A percentile compares a stretch with the other conserved stretches of the same genome.
Conservation (phyloP, 768 basidiomycete species). For the Sutorius australiensis region DNA sequence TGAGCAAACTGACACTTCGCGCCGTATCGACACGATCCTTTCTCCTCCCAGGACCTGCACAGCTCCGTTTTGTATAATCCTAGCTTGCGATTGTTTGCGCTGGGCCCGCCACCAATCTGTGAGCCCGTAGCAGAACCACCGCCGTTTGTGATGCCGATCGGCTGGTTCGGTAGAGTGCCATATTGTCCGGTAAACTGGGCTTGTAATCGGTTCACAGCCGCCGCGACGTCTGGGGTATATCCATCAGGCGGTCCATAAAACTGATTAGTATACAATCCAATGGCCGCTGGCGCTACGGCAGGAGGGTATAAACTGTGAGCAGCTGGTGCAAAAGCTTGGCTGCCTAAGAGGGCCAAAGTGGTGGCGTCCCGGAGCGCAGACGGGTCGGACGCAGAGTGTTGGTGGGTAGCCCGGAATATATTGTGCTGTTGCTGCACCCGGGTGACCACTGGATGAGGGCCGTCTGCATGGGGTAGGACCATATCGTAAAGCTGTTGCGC, state of each 20-base stretch:
- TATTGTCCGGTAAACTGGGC: slow-evolving; percentile 54
- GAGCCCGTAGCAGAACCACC: slow-evolving; percentile 27
- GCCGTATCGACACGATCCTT: slow-evolving; percentile 81
- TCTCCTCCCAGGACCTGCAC: slow-evolving; percentile 91
- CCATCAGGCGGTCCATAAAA: slow-evolving; percentile 63
- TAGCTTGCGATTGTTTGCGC: slow-evolving; percentile 87
- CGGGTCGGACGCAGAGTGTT: slow-evolving; percentile 82
- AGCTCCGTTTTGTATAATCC: slow-evolving; percentile 89
- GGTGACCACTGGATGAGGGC: slow-evolving; percentile 60
- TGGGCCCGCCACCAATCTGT: slow-evolving; percentile 58
- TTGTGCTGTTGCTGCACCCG: slow-evolving; percentile 80
- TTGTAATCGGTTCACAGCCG: slow-evolving; percentile 62
- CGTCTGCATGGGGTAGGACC: slow-evolving; percentile 54
- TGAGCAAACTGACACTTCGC: slow-evolving; percentile 92
- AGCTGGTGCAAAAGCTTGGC: slow-evolving; percentile 46
- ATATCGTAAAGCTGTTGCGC: slow-evolving; percentile 79
- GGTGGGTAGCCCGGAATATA: slow-evolving; percentile 68
- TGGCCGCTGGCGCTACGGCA: slow-evolving; percentile 39
- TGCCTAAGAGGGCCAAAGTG: slow-evolving; percentile 59
- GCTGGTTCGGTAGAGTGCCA: slow-evolving; percentile 44
- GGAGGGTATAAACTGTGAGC: slow-evolving; percentile 54
- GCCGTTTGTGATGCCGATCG: slow-evolving; percentile 41
- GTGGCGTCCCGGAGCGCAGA: slow-evolving; percentile 71
- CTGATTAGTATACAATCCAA: slow-evolving; percentile 67
- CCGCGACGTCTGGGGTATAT: slow-evolving; percentile 51